Evolutionary conservation across 371 early-diverging fungal species (phyloP), one percentile per base, ranked within the genome.

Genomic region (Rhizopus delemar): DNA sequence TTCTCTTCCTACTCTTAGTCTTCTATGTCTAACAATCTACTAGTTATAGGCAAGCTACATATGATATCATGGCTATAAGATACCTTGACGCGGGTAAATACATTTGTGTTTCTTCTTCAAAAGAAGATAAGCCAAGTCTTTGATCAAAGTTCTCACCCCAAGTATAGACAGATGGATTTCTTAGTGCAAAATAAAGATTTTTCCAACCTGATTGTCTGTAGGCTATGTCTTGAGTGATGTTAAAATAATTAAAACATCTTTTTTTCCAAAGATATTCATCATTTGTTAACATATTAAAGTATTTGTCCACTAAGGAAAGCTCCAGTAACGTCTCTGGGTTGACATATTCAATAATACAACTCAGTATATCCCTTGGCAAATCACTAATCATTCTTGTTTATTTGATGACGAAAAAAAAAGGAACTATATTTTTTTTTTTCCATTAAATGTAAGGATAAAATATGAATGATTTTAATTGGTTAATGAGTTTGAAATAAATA

Each of bases 221-320:
- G 8, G 63, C 66, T 8, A 65, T 60, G 51, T 75, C 71, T 31
- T 50, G 59, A 3, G 73, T 63, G 8, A 77, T 34, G 60, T 74
- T 68, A 50, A 68, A 77, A 33, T 74, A 70, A n/a, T 60, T 32
- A 28, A 63, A 51, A 4, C 68, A 70, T 22, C 67, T 64, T 16
- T 71, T 70, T 49, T 65, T 64, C 80, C 80, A 80, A 8, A 80
- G 41, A 41, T 56, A 49, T 33, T 80, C 77, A 54, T 80, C 80
- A 43, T 70, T 64, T 5, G 46, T 48, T 1, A 80, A 60, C 12
- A 12, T 31, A 53, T 66, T 51, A 49, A 80, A 62, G 15, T 53
- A 39, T 15, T 51, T 65, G 0, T 57, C 66, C 0, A 73, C 71
- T 4, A 22, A 8, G 3, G 66, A 61, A 12, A 75, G 46, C 8